Evolutionary conservation across 208 protist species (phyloP).

Genomic region (Crithidia acanthocephali): DNA sequence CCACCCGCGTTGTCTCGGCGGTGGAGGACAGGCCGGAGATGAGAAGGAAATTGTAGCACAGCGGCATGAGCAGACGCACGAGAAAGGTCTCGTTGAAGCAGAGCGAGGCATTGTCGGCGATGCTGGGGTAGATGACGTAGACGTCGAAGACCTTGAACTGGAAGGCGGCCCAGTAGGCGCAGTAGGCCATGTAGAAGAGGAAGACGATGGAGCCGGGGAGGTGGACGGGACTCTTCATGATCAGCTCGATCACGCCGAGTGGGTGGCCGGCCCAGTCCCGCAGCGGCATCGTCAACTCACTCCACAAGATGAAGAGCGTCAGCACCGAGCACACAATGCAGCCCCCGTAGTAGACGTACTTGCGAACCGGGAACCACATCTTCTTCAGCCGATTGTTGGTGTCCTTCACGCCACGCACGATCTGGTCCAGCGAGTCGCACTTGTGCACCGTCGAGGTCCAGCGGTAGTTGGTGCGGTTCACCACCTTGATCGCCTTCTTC

Average conservation of each 20-base stretch:
- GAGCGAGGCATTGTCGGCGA: constrained; percentile 87
- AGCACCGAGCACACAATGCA: constrained; percentile 61
- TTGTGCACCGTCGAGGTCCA: constrained; percentile 76
- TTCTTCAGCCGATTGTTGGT: constrained; percentile 67
- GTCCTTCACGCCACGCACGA: constrained; percentile 54
- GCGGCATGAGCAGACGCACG: constrained; percentile 89
- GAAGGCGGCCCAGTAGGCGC: constrained; percentile 90
- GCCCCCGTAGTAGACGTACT: constrained; percentile 59
- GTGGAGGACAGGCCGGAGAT: constrained; percentile 70
- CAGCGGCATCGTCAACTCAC: constrained; percentile 84
- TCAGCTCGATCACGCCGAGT: constrained; percentile 77
- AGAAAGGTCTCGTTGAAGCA: constrained; percentile 92
- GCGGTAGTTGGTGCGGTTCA: constrained; percentile 75
- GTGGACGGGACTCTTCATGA: constrained; percentile 73
- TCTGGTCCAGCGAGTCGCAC: constrained; percentile 72
- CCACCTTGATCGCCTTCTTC: constrained; percentile 84
- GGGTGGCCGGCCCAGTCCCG: constrained; percentile 45
- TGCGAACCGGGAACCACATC: constrained; percentile 75
- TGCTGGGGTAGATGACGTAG: constrained; percentile 87
- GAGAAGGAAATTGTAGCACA: constrained; percentile 92
- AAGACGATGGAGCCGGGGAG: constrained; percentile 83
- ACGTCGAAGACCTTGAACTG: constrained; percentile 92
- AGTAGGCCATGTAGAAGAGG: constrained; percentile 93
- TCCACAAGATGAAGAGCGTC: constrained; percentile 86
- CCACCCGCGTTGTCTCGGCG: constrained; percentile 35